Evolutionary conservation across 164 flowering plant genomes (phyloP).

Genomic region (Chimonanthus praecox): DNA sequence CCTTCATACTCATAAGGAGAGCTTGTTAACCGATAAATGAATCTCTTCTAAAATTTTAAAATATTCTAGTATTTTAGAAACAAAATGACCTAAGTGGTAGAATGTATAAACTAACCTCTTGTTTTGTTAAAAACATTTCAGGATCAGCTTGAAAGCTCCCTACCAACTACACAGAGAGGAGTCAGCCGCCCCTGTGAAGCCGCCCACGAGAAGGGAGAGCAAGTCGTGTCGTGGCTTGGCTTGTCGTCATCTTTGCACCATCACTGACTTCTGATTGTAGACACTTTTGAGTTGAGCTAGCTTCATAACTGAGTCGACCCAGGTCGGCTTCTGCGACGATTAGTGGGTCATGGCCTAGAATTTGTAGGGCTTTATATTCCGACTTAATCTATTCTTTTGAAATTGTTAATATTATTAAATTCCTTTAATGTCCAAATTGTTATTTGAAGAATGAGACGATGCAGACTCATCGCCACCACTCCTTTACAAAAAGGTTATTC

Average conservation of each 20-base stretch:
- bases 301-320: not conserved
- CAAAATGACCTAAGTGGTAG: no score
- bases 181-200: slow-evolving; percentile 12
- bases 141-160: slow-evolving; percentile 49
- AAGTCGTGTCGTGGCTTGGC: slow-evolving; percentile 57
- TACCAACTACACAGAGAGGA: slow-evolving; percentile 26
- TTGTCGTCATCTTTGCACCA: slow-evolving; percentile 26
- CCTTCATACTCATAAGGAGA: no score
- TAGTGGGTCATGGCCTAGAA: not conserved
- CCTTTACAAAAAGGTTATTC: no score
- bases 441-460: no score
- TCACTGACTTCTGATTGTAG: not conserved
- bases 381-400: not conserved
- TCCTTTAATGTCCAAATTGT: no score
- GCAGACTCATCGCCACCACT: no score
- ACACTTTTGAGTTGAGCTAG: no score
- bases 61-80: not conserved
- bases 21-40: no score
- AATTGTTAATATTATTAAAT: no score
- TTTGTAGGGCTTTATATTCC: not conserved
- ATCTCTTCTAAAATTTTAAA: no score
- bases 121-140: slow-evolving; percentile 16
- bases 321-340: not conserved
- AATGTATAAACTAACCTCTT: not conserved
- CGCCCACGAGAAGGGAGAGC: slow-evolving; percentile 12